Evolutionary conservation across 768 basidiomycete species (phyloP).

Genomic region (Asterophora lycoperdoides): DNA sequence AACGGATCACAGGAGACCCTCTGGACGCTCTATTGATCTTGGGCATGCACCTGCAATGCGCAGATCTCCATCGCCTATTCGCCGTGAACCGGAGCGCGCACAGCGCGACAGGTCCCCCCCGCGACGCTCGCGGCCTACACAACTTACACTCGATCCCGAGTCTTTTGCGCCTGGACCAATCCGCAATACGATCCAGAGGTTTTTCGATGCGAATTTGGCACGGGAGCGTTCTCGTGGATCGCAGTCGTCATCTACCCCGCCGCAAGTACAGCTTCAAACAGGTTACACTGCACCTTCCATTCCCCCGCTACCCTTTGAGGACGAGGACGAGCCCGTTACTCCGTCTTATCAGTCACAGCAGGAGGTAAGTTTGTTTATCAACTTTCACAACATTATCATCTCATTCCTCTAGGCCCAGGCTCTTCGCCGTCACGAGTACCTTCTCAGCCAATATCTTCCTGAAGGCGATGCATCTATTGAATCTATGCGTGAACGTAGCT

Average conservation of each 20-base stretch:
- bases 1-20: neutral
- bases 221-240: constrained; percentile 8
- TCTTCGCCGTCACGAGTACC: too few relatives aligned
- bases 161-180: constrained; percentile 44
- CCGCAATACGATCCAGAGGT: constrained; percentile 42
- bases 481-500: too few relatives aligned
- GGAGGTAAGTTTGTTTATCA: too few relatives aligned
- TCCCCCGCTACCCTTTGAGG: constrained; percentile 37
- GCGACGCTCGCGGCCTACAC: constrained; percentile 8
- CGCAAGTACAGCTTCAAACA: neutral
- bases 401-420: constrained; percentile 2
- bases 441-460: too few relatives aligned
- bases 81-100: neutral
- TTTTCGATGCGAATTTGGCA: constrained; percentile 14
- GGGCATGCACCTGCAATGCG: neutral
- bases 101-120: neutral
- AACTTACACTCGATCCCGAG: constrained; percentile 28
- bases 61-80: constrained; percentile 8
- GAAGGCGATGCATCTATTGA: too few relatives aligned
- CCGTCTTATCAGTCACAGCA: neutral
- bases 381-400: neutral
- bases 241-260: neutral
- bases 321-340: constrained; percentile 5
- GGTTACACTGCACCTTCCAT: constrained; percentile 21
- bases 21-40: neutral